Percentiles rank a stretch among this genome's conserved stretches.
These are phyloP conservation scores for Wickerhamiella kazuoi DNA, from an alignment of 805 yeast species.

Conservation along the genomic window DNA sequence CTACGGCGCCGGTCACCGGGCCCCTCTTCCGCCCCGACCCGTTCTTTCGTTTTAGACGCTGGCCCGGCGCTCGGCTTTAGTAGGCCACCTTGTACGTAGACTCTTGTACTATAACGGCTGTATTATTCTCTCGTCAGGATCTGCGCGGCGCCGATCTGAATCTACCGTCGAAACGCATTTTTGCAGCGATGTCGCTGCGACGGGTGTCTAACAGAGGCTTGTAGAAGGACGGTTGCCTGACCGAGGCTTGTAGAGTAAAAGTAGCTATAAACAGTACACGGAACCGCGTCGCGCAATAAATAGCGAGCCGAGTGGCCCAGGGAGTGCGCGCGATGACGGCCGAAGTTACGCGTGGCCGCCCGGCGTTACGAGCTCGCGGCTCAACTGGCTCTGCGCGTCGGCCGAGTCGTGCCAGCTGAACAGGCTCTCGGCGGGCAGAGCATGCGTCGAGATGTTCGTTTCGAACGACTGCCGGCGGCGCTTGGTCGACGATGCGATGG, in stretches of 20 bases:
- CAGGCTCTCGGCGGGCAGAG: conserved; percentile 19
- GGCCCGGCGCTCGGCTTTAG: neutral
- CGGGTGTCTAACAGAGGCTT: neutral
- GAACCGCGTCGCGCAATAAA: neutral
- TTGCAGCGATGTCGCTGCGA: neutral
- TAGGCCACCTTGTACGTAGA: neutral
- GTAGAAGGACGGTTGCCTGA: neutral
- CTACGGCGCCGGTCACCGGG: too few species aligned
- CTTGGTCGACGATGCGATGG: conserved; percentile 23
- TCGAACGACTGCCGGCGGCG: conserved; percentile 21
- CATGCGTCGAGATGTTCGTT: conserved; percentile 23
- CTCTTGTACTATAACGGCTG: neutral
- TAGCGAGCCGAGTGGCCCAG: neutral
- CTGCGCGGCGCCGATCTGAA: too few species aligned
- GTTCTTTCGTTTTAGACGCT: neutral
- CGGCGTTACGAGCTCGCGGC: neutral
- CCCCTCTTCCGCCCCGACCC: too few species aligned
- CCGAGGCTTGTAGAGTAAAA: neutral
- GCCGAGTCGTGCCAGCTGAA: neutral
- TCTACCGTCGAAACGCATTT: too few species aligned
- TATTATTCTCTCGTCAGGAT: neutral
- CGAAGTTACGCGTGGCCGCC: neutral
- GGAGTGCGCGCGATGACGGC: neutral
- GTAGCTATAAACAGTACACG: neutral
- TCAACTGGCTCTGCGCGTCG: neutral